Conservation (phyloP, 805 yeast species). For the Starmerella vitae region DNA sequence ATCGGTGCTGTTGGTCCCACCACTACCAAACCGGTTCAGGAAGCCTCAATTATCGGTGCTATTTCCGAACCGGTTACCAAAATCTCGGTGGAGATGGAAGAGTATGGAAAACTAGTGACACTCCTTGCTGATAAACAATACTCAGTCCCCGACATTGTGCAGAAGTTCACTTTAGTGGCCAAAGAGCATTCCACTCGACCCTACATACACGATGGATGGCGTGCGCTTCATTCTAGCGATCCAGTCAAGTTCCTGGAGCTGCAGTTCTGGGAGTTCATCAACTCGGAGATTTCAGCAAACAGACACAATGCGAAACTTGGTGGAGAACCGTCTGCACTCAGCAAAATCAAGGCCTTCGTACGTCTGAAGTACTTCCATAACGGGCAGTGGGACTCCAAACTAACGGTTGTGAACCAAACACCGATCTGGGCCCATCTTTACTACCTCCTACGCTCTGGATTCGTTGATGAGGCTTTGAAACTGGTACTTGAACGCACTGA, state of each 20-base stretch:
- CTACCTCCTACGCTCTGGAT: slow-evolving; percentile 75
- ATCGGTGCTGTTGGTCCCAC: slow-evolving; percentile 30
- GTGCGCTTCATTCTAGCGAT: slow-evolving; percentile 12
- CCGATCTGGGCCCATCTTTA: slow-evolving; percentile 94
- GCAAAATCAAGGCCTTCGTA: slow-evolving; percentile 56
- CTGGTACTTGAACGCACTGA: slow-evolving; percentile 50
- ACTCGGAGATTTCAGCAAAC: slow-evolving; percentile 43
- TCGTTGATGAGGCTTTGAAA: slow-evolving; percentile 61
- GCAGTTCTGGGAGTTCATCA: slow-evolving; percentile 67
- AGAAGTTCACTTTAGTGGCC: slow-evolving; percentile 7
- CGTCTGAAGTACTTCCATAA: slow-evolving; percentile 32
- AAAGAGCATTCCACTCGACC: not conserved
- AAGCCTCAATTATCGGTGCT: slow-evolving; percentile 1
- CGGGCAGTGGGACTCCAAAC: slow-evolving; percentile 38
- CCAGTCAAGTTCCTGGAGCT: slow-evolving; percentile 41
- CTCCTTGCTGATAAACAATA: slow-evolving; percentile 10
- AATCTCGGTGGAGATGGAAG: slow-evolving; percentile 13
- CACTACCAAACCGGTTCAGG: not conserved
- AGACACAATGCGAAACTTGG: slow-evolving; percentile 38
- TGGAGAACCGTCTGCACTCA: slow-evolving; percentile 59
- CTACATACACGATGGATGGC: slow-evolving; percentile 16
- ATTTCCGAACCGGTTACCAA: slow-evolving; percentile 9
- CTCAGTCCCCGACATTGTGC: slow-evolving; percentile 10
- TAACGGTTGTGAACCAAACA: slow-evolving; percentile 59
- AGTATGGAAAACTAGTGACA: slow-evolving; percentile 12